These are phyloP conservation scores for Jasminum sambac DNA, from an alignment of 257 asterid genomes.

Conservation along the genomic window DNA sequence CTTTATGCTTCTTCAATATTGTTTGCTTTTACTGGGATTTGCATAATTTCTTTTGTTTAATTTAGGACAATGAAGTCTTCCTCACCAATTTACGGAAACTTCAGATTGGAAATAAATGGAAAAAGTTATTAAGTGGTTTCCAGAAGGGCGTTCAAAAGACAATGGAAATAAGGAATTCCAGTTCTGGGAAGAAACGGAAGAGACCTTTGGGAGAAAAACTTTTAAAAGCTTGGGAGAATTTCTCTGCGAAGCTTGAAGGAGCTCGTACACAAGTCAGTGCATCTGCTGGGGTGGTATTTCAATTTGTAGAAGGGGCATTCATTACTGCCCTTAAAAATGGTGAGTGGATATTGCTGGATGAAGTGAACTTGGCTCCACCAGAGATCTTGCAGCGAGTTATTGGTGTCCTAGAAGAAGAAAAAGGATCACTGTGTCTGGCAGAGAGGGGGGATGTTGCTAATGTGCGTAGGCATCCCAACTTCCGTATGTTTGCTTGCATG, in stretches of 20 bases:
- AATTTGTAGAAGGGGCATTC: conserved; percentile 97
- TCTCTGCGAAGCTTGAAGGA: conserved; percentile 58
- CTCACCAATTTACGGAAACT: conserved; percentile 41
- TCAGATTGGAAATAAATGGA: conserved; percentile 68
- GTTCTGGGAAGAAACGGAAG: conserved; percentile 71
- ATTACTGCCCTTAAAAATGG: conserved; percentile 78
- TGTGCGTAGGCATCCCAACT: conserved; percentile 60
- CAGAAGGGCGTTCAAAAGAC: conserved; percentile 47
- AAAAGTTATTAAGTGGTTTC: conserved; percentile 59
- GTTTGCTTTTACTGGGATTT: conserved; percentile 14
- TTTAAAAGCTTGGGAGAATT: conserved; percentile 58
- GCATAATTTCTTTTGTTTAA: conserved; percentile 13
- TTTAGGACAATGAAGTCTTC: conserved; percentile 60
- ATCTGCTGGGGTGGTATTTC: conserved; percentile 84
- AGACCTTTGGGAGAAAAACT: conserved; percentile 57
- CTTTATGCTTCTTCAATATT: not conserved
- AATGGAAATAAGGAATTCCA: conserved; percentile 46
- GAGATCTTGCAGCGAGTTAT: conserved; percentile 90
- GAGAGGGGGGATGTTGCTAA: conserved; percentile 88
- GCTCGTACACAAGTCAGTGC: conserved; percentile 67
- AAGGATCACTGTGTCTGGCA: conserved; percentile 84
- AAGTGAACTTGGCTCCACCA: conserved; percentile 97
- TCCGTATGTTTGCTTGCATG: conserved; percentile 96
- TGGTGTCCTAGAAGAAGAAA: conserved; percentile 88
- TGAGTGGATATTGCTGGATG: conserved; percentile 97